phyloP scores from a whole-genome alignment of 2,329 filamentous ascomycete species.

The Arthrinium puccinioides region DNA sequence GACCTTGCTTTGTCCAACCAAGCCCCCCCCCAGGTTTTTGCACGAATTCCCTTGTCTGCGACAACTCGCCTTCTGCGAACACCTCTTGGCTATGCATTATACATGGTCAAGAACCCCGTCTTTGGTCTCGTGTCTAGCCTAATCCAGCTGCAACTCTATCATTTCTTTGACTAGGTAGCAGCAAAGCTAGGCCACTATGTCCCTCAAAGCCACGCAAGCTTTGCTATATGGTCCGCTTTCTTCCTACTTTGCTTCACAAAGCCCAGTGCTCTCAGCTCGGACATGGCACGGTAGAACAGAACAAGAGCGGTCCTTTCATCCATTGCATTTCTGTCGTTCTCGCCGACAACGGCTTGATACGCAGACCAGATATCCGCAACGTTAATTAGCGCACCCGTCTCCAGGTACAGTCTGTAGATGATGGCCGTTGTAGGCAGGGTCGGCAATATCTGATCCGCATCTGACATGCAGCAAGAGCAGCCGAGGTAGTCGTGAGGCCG shows the following conservation, averaged over 20 bases:
- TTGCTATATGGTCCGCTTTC: conserved; percentile 87
- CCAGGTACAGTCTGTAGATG: conserved; percentile 71
- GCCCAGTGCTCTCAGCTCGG: conserved; percentile 78
- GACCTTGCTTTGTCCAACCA: too few species aligned
- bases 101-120: too few species aligned
- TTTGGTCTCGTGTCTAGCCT: too few species aligned
- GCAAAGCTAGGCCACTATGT: too few species aligned
- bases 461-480: conserved; percentile 58
- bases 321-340: conserved; percentile 31
- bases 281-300: conserved; percentile 76
- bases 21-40: neutral
- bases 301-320: conserved; percentile 56
- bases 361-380: conserved; percentile 74
- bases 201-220: conserved; percentile 46
- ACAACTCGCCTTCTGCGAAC: too few species aligned
- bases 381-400: conserved; percentile 71
- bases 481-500: conserved; percentile 71
- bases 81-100: too few species aligned
- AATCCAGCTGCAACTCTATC: too few species aligned
- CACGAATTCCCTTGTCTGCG: too few species aligned
- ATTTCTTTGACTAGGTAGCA: too few species aligned
- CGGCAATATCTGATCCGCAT: conserved; percentile 42
- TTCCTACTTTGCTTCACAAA: conserved; percentile 85
- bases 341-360: conserved; percentile 57
- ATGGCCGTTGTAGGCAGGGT: conserved; percentile 65